phyloP scores from a whole-genome alignment of 140 eudicot genomes.

The Erigeron philadelphicus region DNA sequence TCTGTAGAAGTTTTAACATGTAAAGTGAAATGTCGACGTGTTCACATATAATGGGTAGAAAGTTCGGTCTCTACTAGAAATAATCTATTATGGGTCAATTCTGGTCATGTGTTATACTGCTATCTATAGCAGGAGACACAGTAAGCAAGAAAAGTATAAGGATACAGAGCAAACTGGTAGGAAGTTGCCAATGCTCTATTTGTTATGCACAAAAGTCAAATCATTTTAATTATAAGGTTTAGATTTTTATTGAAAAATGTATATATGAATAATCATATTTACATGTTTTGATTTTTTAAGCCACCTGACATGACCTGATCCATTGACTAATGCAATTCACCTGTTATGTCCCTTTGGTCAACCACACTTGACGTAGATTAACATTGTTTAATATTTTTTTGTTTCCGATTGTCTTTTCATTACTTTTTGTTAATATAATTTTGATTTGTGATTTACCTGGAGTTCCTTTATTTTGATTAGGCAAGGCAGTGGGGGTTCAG shows the following conservation, averaged over 20 bases:
- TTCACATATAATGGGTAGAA: not conserved
- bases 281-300: not conserved
- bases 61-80: too few species aligned
- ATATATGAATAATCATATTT: not conserved
- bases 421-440: not conserved
- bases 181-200: not conserved
- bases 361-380: not conserved
- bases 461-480: constrained; percentile 27
- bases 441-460: constrained; percentile 2
- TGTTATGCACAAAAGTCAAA: not conserved
- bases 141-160: not conserved
- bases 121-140: not conserved
- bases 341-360: not conserved
- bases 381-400: not conserved
- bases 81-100: not conserved
- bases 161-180: not conserved
- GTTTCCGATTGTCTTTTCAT: not conserved
- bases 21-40: not conserved
- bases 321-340: not conserved
- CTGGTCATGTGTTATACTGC: not conserved
- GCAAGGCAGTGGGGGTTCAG: constrained; percentile 64
- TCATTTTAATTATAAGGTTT: not conserved
- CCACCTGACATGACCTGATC: too few species aligned
- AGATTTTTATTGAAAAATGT: constrained; percentile 3
- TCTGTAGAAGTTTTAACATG: not conserved